These are phyloP conservation scores for Annona cherimola DNA, from an alignment of 164 flowering plant species.

Conservation along the genomic window DNA sequence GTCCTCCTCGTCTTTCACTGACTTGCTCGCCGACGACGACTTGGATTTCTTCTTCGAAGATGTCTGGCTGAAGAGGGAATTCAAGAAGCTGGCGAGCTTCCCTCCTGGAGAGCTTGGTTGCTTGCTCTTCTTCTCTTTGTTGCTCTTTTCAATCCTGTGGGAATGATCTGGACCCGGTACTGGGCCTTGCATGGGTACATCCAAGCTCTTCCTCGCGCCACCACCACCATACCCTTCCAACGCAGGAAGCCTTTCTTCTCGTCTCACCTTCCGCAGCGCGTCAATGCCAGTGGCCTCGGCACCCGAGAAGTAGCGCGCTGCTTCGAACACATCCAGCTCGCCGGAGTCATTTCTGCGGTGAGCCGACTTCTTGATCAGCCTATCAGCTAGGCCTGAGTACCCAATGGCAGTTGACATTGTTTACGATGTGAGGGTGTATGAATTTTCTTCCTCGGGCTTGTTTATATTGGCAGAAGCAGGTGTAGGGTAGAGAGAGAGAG, in stretches of 20 bases:
- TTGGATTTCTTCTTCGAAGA: constrained; percentile 67
- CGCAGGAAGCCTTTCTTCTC: constrained; percentile 23
- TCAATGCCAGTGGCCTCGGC: constrained; percentile 21
- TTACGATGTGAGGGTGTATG: not conserved
- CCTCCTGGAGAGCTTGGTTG: constrained; percentile 93
- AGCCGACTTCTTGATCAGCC: constrained; percentile 31
- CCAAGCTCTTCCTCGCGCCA: constrained; percentile 63
- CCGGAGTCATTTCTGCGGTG: constrained; percentile 55
- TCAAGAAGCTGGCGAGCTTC: constrained; percentile 22
- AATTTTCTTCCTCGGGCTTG: not conserved
- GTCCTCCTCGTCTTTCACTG: constrained; percentile 45
- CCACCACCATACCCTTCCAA: constrained; percentile 13
- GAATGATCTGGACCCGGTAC: constrained; percentile 15
- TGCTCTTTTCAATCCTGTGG: constrained; percentile 15
- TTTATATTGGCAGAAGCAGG: constrained; percentile 1
- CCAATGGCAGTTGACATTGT: constrained; percentile 19
- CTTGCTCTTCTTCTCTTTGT: constrained; percentile 42
- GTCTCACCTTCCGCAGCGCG: constrained; percentile 23
- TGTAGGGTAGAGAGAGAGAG: not conserved
- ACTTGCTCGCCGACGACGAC: constrained; percentile 28
- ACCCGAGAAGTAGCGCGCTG: constrained; percentile 66
- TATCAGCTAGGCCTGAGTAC: constrained; percentile 19
- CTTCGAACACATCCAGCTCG: constrained; percentile 92
- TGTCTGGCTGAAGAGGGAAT: constrained; percentile 35
- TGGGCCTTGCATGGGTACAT: constrained; percentile 30